Evolutionary conservation across 495 filamentous ascomycete species (phyloP).

Genomic region (Penicillium herquei): DNA sequence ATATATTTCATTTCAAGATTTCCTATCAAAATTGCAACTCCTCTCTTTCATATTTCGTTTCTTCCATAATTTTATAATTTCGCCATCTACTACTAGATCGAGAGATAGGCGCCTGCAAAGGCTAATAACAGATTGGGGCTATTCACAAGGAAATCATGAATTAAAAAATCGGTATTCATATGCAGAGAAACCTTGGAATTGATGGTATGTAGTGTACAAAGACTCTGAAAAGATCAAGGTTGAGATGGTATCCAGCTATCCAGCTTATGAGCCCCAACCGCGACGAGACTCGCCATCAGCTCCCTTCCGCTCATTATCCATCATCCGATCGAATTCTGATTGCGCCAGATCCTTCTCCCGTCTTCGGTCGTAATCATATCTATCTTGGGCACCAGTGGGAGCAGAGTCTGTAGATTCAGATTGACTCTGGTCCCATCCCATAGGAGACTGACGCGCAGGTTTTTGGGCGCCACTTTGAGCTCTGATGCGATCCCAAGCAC

Average conservation of each 20-base stretch:
- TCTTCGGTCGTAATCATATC: conserved; percentile 12
- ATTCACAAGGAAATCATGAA: neutral
- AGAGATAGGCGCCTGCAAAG: conserved; percentile 5
- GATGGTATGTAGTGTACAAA: conserved; percentile 1
- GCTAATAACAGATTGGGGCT: conserved; percentile 1
- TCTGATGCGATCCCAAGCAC: conserved; percentile 45
- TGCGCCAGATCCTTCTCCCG: conserved; percentile 37
- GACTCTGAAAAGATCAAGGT: neutral
- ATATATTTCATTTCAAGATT: neutral
- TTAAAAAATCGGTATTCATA: neutral
- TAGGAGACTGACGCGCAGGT: conserved; percentile 6
- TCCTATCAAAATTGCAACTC: neutral
- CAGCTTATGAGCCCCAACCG: conserved; percentile 24
- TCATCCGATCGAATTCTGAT: conserved; percentile 41
- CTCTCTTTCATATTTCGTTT: neutral
- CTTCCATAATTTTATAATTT: neutral
- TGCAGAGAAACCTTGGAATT: neutral
- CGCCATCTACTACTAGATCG: neutral
- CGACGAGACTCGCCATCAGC: conserved; percentile 17
- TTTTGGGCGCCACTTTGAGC: conserved; percentile 23
- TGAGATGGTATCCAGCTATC: neutral
- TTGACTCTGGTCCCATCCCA: conserved; percentile 9
- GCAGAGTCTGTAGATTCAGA: neutral
- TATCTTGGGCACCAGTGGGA: conserved; percentile 5
- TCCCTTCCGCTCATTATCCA: conserved; percentile 38